Conservation (phyloP, 176 grass and related monocot genomes). For the Bolboschoenus planiculmis region DNA sequence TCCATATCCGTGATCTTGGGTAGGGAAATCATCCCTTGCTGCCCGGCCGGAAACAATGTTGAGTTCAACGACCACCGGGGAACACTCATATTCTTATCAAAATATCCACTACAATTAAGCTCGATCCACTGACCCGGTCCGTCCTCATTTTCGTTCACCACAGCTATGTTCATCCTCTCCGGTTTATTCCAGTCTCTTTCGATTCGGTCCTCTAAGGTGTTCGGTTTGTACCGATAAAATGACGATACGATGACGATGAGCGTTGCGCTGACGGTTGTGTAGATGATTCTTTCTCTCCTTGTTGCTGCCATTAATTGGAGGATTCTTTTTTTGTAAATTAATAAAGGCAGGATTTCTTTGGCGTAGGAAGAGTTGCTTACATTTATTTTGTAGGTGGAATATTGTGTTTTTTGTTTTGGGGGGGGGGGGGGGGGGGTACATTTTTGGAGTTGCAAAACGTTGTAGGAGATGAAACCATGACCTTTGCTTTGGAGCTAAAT, state of each 20-base stretch:
- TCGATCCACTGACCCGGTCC: not conserved
- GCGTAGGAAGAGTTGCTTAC: not conserved
- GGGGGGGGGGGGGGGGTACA: no score
- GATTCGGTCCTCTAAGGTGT: not conserved
- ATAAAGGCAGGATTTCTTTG: not conserved
- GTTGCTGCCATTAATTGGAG: slow-evolving; percentile 1
- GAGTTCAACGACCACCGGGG: not conserved
- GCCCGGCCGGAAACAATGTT: not conserved
- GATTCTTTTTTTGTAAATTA: not conserved
- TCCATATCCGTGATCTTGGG: not conserved
- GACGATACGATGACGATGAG: not conserved
- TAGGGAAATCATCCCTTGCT: not conserved
- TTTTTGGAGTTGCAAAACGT: not conserved
- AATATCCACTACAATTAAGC: not conserved
- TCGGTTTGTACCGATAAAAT: not conserved
- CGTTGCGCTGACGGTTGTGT: not conserved
- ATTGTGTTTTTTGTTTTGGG: no score
- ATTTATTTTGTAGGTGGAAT: not conserved
- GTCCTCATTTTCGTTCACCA: not conserved
- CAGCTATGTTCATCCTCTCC: not conserved
- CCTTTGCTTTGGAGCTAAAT: slow-evolving; percentile 5
- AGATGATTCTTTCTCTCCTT: not conserved
- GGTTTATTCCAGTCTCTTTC: not conserved
- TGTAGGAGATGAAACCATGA: not conserved
- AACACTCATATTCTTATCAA: not conserved